Percentiles rank a stretch among this genome's conserved stretches.
Evolutionary conservation across 2,329 filamentous ascomycete species (phyloP).

Genomic region (Penicillium sp.): DNA sequence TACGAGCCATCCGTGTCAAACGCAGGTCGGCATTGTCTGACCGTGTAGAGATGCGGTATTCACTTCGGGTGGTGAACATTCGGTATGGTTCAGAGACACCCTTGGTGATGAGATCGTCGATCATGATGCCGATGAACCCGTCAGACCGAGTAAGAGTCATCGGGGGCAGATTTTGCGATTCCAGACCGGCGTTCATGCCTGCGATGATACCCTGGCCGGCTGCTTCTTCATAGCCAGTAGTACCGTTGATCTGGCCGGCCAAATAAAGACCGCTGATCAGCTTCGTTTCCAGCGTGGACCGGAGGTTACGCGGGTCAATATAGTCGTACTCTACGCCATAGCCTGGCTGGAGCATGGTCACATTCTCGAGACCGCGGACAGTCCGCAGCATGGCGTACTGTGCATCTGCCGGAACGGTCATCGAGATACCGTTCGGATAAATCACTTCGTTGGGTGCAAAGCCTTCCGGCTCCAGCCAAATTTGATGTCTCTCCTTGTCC

Average conservation of each 20-base stretch:
- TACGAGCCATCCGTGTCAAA: constrained; percentile 71
- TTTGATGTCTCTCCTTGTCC: constrained; percentile 74
- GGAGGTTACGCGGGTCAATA: constrained; percentile 83
- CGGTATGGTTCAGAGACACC: constrained; percentile 95
- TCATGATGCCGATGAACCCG: constrained; percentile 97
- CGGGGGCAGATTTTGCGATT: constrained; percentile 60
- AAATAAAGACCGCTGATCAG: constrained; percentile 82
- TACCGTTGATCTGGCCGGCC: constrained; percentile 96
- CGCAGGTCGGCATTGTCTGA: constrained; percentile 91
- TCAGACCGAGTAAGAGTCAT: constrained; percentile 74
- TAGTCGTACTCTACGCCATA: constrained; percentile 99
- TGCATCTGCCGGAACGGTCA: constrained; percentile 87
- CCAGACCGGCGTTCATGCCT: constrained; percentile 88
- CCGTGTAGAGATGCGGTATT: constrained; percentile 88
- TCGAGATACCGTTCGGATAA: constrained; percentile 94
- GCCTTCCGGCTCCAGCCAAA: constrained; percentile 96
- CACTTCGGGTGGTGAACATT: constrained; percentile 95
- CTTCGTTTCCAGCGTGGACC: constrained; percentile 90
- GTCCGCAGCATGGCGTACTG: constrained; percentile 83
- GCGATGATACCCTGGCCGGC: constrained; percentile 89
- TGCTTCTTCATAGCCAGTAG: constrained; percentile 96
- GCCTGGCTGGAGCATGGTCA: constrained; percentile 86
- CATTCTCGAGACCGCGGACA: constrained; percentile 80
- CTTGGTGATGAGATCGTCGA: constrained; percentile 94
- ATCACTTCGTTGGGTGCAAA: constrained; percentile 77